Base-by-base conservation (phyloP, 495 filamentous ascomycete species). In the Ramalina intermedia region DNA sequence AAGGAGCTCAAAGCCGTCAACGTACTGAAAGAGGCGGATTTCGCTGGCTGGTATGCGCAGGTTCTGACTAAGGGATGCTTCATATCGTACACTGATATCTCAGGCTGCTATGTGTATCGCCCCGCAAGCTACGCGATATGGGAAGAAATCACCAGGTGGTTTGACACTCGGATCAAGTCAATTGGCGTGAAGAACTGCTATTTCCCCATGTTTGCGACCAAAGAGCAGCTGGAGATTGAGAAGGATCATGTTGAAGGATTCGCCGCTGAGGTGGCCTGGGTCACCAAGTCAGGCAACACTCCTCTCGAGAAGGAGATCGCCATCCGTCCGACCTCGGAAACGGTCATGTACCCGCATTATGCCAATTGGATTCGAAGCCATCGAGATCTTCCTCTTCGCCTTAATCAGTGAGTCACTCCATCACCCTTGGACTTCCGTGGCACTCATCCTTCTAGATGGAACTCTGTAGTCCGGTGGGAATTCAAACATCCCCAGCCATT, bases 211-310 rank as follows among this genome's bases (percentile, higher is more conserved):
- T 96, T 98, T 64, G 78, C 96, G 49, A 89, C 85, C 3, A 72
- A 84, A 55, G 90, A 89, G 67, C 87, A 89, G 11, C 69, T 99
- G 56, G 78, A 96, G 69, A 78, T 82, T 56, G 93, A 96, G 69
- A 96, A 96, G 74, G 85, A 87, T 51, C 93, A 98, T 61, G 82
- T 98, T 48, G 89, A 98, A 66, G 93, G 93, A 23, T 96, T 96
- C 64, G 90, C 89, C 48, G 87, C 91, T 44, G 91, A 99, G 66
- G 82, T 99, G 52, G 93, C 93, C 46, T 96, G 91, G 91, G 93
- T 99, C 37, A 96, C 93, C 27, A 86, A 91, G 66, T 89, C 87
- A 42, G 91, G 91, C 50, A 83, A 84, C 45, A 90, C 81, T 55
- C 81, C 91, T 52, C 81, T 99, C 20, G 93, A 96, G 62, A 86